Base-by-base conservation (phyloP, 2,329 filamentous ascomycete genomes). In the Didymella glomerata region DNA sequence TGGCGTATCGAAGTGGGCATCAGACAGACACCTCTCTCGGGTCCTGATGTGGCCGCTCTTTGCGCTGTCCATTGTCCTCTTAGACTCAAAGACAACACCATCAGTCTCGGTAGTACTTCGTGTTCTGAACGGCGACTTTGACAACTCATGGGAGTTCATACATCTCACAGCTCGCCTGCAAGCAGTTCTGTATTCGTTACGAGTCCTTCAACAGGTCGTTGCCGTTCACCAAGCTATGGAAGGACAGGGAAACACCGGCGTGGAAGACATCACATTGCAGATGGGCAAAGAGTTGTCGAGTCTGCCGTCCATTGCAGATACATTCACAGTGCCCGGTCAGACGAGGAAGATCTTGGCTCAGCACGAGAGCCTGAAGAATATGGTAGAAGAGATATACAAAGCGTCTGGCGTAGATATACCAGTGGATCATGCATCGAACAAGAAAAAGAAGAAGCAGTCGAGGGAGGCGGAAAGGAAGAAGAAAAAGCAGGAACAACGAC, bases 141-240 rank as follows among this genome's bases (percentile, higher is more conserved):
- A 74, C 41, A 69, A 70, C 16, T 73, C 65, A 0, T 81, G 78
- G 80, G 60, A 66, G 0, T 72, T 72, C 5, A 57, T 81, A 6
- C 80, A 81, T 25, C 63, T 80, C 6, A 67, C 65, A 6, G 79
- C 78, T 10, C 72, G 79, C 22, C 60, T 79, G 6, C 78, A 82
- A 48, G 78, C 79, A 6, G 70, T 71, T 1, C 68, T 79, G 7
- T 82, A 82, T 58, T 81, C 79, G 0, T 46, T 82, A 0, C 71
- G 79, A 2, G 76, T 82, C 53, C 66, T 81, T 14, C 70, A 70
- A 24, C 80, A 82, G 52, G 66, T 78, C 10, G 54, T 76, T 11
- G 44, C 53, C 1, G 64, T 76, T 9, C 66, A 69, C 55, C 54
- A 74, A 0, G 49, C 57, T 13, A 32, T 58, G 2, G 22, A 49